These are phyloP conservation scores for Leccinum truebloodii DNA, from an alignment of 768 basidiomycete species.

Conservation along the genomic window DNA sequence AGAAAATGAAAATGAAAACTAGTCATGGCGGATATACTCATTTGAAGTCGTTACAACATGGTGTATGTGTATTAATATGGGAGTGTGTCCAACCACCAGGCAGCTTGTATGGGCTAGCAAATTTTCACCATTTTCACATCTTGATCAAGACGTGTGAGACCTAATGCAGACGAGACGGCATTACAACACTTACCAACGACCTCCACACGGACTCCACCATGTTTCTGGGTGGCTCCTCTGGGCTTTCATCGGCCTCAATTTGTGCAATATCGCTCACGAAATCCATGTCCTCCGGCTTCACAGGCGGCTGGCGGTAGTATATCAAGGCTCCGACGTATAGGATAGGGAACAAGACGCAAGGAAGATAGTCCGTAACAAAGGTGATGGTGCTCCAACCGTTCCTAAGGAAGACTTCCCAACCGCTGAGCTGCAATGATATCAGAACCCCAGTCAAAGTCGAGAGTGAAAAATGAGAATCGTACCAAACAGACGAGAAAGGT, in stretches of 20 bases:
- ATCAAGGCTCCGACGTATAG: slow-evolving; percentile 64
- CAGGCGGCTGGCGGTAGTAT: slow-evolving; percentile 31
- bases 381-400: slow-evolving; percentile 53
- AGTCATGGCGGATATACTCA: no score
- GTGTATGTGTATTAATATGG: slow-evolving; percentile 2
- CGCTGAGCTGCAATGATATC: slow-evolving; percentile 47
- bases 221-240: slow-evolving; percentile 73
- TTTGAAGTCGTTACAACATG: slow-evolving; percentile 1
- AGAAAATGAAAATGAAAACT: not conserved
- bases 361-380: slow-evolving; percentile 88
- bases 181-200: slow-evolving; percentile 62
- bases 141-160: slow-evolving; percentile 12
- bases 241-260: slow-evolving; percentile 68
- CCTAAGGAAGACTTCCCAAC: slow-evolving; percentile 53
- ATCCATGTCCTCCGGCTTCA: slow-evolving; percentile 72
- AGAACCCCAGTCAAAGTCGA: slow-evolving; percentile 11
- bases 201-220: slow-evolving; percentile 70
- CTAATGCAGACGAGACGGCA: not conserved
- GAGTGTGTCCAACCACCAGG: not conserved
- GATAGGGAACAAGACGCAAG: slow-evolving; percentile 69
- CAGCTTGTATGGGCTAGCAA: not conserved
- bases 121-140: slow-evolving; percentile 20
- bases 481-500: slow-evolving; percentile 62
- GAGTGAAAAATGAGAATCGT: slow-evolving; percentile 29
- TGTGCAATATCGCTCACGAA: slow-evolving; percentile 70